Percentiles rank a stretch among this genome's conserved stretches.
Conservation (phyloP, 2,329 filamentous ascomycete genomes). For the Diaporthe sp. region DNA sequence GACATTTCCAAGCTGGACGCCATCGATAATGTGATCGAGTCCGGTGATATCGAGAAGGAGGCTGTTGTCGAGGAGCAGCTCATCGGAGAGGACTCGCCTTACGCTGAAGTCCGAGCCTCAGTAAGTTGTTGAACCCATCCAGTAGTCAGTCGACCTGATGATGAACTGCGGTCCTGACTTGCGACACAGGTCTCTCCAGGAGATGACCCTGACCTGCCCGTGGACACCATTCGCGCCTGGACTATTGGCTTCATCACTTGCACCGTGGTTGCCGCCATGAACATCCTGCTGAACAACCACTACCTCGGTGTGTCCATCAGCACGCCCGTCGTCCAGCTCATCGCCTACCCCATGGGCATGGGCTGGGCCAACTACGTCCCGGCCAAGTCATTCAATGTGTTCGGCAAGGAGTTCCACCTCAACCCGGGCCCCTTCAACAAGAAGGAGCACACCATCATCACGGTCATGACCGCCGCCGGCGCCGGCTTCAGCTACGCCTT, state of each 20-base stretch:
- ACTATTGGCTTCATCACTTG: constrained; percentile 59
- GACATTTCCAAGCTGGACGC: constrained; percentile 26
- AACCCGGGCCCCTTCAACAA: constrained; percentile 38
- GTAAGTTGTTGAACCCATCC: constrained; percentile 44
- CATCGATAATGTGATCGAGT: constrained; percentile 19
- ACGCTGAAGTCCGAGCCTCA: constrained; percentile 61
- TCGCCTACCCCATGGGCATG: constrained; percentile 36
- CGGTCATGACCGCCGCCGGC: constrained; percentile 19
- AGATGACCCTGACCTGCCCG: constrained; percentile 47
- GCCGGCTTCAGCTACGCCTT: constrained; percentile 44
- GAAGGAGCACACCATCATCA: constrained; percentile 42
- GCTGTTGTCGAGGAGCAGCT: constrained; percentile 31
- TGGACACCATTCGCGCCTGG: constrained; percentile 73
- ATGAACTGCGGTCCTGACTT: background rate
- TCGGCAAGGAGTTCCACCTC: constrained; percentile 29
- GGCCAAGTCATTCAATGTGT: constrained; percentile 28
- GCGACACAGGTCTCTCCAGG: constrained; percentile 14
- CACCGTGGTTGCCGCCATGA: background rate
- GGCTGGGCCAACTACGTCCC: constrained; percentile 28
- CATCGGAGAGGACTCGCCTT: constrained; percentile 34
- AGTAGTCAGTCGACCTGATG: background rate
- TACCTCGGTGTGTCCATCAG: constrained; percentile 39
- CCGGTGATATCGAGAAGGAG: constrained; percentile 23
- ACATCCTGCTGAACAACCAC: constrained; percentile 30
- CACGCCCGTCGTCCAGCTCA: constrained; percentile 36